Evolutionary conservation across 768 basidiomycete genomes (phyloP).

Genomic region (Auriculariales sp.): DNA sequence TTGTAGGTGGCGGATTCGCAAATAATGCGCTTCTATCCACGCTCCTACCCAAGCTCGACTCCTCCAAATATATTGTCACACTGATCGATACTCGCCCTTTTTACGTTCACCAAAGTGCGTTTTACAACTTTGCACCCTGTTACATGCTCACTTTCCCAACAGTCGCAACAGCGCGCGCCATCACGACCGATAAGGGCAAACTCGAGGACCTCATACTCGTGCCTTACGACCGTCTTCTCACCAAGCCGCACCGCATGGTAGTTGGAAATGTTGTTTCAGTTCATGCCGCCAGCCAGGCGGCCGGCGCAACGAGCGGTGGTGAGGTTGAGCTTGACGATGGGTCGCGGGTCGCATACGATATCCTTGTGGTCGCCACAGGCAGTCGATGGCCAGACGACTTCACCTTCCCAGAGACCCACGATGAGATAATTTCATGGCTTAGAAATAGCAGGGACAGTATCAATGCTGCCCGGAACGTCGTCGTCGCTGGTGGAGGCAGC

Average conservation of each 20-base stretch:
- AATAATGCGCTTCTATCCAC: too few species aligned
- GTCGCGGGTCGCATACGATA: constrained; percentile 32
- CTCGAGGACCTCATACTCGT: constrained; percentile 33
- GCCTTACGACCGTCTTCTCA: constrained; percentile 35
- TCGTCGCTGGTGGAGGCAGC: constrained; percentile 42
- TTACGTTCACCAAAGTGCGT: constrained; percentile 32
- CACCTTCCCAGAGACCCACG: constrained; percentile 21
- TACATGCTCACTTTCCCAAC: neutral
- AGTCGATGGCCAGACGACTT: constrained; percentile 36
- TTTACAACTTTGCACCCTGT: neutral
- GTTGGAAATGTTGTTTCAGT: constrained; percentile 25
- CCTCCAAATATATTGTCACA: constrained; percentile 32
- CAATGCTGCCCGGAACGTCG: constrained; percentile 21
- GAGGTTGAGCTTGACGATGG: constrained; percentile 37
- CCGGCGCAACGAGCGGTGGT: constrained; percentile 20
- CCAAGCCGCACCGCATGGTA: constrained; percentile 26
- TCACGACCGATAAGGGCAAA: constrained; percentile 28
- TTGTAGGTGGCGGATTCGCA: too few species aligned
- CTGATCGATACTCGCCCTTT: constrained; percentile 41
- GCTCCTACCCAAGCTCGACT: constrained; percentile 34
- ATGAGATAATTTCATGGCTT: constrained; percentile 17
- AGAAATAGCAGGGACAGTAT: constrained; percentile 17
- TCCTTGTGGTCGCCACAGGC: constrained; percentile 49
- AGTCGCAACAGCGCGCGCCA: constrained; percentile 27
- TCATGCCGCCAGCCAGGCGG: constrained; percentile 12